These are phyloP conservation scores for Lactifluus pinguis DNA, from an alignment of 768 basidiomycete species.

Conservation along the genomic window DNA sequence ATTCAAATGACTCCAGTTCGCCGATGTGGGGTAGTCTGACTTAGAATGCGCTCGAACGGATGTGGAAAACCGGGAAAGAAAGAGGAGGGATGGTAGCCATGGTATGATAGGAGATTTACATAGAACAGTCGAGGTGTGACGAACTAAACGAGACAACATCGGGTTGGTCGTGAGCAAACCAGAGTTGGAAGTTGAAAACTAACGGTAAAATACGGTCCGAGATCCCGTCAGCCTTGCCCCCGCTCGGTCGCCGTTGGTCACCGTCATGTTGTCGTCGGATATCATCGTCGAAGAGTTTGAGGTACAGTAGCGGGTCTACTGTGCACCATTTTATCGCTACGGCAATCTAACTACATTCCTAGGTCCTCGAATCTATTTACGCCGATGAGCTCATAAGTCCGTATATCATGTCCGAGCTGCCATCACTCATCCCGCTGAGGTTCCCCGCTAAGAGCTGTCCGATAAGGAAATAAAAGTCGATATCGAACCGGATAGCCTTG, in stretches of 20 bases:
- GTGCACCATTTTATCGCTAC: slow-evolving; percentile 1
- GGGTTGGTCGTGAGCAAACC: too few relatives aligned
- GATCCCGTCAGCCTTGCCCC: neutral
- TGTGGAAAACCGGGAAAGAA: neutral
- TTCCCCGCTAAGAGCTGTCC: slow-evolving; percentile 63
- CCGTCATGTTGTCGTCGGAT: slow-evolving; percentile 56
- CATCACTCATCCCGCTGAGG: slow-evolving; percentile 35
- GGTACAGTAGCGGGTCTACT: slow-evolving; percentile 35
- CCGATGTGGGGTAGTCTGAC: neutral
- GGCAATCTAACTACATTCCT: neutral
- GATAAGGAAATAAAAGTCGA: slow-evolving; percentile 75
- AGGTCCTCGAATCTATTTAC: slow-evolving; percentile 96
- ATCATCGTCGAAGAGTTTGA: slow-evolving; percentile 84
- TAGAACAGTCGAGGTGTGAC: neutral
- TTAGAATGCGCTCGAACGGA: neutral
- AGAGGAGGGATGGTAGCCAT: neutral
- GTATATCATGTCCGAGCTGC: slow-evolving; percentile 30
- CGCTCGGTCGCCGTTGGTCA: neutral
- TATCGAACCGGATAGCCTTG: slow-evolving; percentile 76
- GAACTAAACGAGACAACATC: slow-evolving; percentile 3
- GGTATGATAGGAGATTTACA: neutral
- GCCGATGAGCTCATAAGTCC: slow-evolving; percentile 87
- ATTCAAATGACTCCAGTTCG: slow-evolving; percentile 13
- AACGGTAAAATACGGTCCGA: neutral
- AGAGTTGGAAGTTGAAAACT: too few relatives aligned